phyloP scores from a whole-genome alignment of 139 green algal genomes.

The Chlamydomonas sp. region DNA sequence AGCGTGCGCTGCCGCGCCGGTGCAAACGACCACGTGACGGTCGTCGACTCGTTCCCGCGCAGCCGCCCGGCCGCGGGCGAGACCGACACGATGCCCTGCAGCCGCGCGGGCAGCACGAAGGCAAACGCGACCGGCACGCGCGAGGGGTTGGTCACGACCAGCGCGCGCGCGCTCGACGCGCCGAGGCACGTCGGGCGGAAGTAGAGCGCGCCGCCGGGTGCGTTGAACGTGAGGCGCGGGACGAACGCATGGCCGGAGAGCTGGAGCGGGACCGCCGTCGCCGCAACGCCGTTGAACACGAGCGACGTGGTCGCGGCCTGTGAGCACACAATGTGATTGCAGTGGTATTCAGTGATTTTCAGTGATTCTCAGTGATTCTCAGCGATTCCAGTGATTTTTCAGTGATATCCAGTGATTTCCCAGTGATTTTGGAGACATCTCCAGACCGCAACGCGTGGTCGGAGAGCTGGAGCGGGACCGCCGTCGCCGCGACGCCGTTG shows the following conservation, averaged over 20 bases:
- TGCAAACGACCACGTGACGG: conserved; percentile 43
- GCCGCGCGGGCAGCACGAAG: conserved; percentile 37
- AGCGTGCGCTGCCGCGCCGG: conserved; percentile 36
- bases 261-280: conserved; percentile 21
- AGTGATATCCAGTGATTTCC: no score
- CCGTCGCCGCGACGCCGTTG: conserved; percentile 32
- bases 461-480: conserved; percentile 22
- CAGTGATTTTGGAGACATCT: no score
- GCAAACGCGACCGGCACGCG: conserved; percentile 40
- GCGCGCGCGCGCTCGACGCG: conserved; percentile 32
- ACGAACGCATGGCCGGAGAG: conserved; percentile 32
- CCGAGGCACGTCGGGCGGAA: conserved; percentile 62
- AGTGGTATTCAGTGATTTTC: no score
- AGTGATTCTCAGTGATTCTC: no score
- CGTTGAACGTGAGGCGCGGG: conserved; percentile 31
- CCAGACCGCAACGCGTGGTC: conserved; percentile 39
- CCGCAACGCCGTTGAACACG: conserved; percentile 34
- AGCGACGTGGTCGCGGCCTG: conserved; percentile 14
- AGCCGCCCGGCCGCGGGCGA: conserved; percentile 36
- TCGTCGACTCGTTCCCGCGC: conserved; percentile 42
- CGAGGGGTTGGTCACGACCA: conserved; percentile 51
- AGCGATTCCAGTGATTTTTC: no score
- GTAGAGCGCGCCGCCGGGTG: conserved; percentile 20
- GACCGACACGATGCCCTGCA: conserved; percentile 33
- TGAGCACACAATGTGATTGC: no score